Evolutionary conservation across 345 rosid genomes (phyloP), one percentile per base, ranked within the genome.

Genomic region (Abelmoschus esculentus): DNA sequence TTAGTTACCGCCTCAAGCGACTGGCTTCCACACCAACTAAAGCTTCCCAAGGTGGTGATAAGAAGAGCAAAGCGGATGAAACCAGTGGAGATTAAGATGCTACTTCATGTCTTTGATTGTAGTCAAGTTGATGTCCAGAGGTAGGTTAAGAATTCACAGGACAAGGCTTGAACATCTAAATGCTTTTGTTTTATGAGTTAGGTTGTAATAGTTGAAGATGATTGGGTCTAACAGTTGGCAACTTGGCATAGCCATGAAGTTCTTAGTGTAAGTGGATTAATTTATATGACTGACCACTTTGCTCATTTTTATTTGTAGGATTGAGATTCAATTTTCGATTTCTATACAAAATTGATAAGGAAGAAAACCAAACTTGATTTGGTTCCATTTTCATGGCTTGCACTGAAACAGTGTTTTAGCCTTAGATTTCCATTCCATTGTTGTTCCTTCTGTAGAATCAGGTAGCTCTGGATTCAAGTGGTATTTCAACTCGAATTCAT

Each of bases 1-100:
- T 85, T 56, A 81, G 89, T 73, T 85, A 83, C 80, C 52, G 80
- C 50, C 93, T 81, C 66, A 78, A 79, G 72, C 77, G 74, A 22
- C 72, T 79, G 73, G 60, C 73, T 66, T 44, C 77, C n/a, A 44
- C n/a, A n/a, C 44, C 63, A 7, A 31, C 44, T 66, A 74, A 75
- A 67, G 63, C 74, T 53, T 73, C 81, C 67, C 17, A 47, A 0
- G 61, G 26, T 29, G 36, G 61, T 12, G 60, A 63, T 13, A 84
- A 72, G 73, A 53, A 50, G 59, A 38, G 55, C 63, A 59, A 55
- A 61, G 76, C 70, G 70, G 70, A 36, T 18, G 75, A 72, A 36
- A 31, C 36, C 10, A 10, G 62, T 36, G 54, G 5, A 6, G 67
- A 70, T 42, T 72, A 57, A 67, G 62, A 59, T 67, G 62, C 65